Percentiles rank a stretch among this genome's conserved stretches.
Evolutionary conservation across 176 grass and related monocot genomes (phyloP).

Genomic region (Lolium rigidum): DNA sequence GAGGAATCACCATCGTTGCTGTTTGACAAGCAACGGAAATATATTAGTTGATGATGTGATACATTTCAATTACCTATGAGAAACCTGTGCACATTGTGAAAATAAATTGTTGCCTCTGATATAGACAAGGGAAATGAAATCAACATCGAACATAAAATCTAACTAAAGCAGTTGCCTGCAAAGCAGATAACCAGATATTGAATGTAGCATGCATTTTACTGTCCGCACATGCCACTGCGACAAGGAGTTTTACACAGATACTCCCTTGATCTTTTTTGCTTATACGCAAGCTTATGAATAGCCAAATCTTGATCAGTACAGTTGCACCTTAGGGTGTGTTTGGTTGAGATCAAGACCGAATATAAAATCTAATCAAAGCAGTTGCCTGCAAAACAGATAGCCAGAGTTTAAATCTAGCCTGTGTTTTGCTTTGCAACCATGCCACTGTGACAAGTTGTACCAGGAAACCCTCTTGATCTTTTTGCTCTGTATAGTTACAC

Average conservation of each 20-base stretch:
- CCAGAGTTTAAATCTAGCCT: no score
- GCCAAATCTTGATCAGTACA: not conserved
- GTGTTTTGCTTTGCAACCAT: no score
- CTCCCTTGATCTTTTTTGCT: not conserved
- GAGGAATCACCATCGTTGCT: conserved; percentile 71
- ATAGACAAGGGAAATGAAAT: not conserved
- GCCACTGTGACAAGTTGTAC: no score
- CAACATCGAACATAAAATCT: not conserved
- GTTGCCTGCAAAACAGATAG: no score
- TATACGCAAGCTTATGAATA: not conserved
- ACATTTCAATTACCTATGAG: not conserved
- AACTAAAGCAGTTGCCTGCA: not conserved
- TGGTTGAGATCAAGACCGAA: not conserved
- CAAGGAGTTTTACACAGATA: not conserved
- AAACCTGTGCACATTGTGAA: not conserved
- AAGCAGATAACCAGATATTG: conserved; percentile 8
- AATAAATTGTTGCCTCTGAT: not conserved
- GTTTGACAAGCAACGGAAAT: not conserved
- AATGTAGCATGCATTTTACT: not conserved
- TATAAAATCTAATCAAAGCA: no score
- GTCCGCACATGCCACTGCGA: not conserved
- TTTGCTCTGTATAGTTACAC: not conserved
- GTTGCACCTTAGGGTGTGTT: conserved; percentile 1
- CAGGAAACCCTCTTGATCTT: no score
- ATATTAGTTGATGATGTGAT: not conserved